Percentiles rank a stretch among this genome's conserved stretches.
Conservation (phyloP, 116 monocot genomes). For the Dioscorea cayenensis region DNA sequence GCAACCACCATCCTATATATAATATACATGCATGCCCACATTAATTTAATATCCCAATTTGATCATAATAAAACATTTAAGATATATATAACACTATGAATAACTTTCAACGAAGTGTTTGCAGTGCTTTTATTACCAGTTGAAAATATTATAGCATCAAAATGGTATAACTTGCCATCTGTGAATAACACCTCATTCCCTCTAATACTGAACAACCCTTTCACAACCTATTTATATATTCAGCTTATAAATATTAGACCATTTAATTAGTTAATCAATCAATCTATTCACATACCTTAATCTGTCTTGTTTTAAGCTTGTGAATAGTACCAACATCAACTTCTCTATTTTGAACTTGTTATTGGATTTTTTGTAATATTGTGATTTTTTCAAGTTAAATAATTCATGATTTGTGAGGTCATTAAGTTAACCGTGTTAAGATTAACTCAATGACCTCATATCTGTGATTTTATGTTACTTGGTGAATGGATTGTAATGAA, state of each 20-base stretch:
- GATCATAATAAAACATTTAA: too few species aligned
- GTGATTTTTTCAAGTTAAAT: too few species aligned
- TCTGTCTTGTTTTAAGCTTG: slow-evolving; percentile 8
- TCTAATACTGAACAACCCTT: background rate
- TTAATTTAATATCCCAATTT: background rate
- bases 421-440: too few species aligned
- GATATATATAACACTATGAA: too few species aligned
- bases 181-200: slow-evolving; percentile 2
- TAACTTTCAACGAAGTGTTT: slow-evolving; percentile 15
- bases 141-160: slow-evolving; percentile 21
- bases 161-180: background rate
- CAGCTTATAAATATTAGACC: background rate
- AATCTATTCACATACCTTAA: background rate
- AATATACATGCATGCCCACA: background rate
- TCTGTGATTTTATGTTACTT: too few species aligned
- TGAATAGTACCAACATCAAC: slow-evolving; percentile 20
- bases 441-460: too few species aligned
- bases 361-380: too few species aligned
- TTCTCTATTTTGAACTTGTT: too few species aligned
- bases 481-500: too few species aligned
- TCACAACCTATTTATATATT: background rate
- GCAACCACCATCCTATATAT: slow-evolving; percentile 11
- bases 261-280: background rate
- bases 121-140: slow-evolving; percentile 14
- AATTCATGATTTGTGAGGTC: too few species aligned